A percentile compares a stretch with the other conserved stretches of the same genome.
Evolutionary conservation across 306 rosid species (phyloP).

Genomic region (Pterocarpus macrocarpus): DNA sequence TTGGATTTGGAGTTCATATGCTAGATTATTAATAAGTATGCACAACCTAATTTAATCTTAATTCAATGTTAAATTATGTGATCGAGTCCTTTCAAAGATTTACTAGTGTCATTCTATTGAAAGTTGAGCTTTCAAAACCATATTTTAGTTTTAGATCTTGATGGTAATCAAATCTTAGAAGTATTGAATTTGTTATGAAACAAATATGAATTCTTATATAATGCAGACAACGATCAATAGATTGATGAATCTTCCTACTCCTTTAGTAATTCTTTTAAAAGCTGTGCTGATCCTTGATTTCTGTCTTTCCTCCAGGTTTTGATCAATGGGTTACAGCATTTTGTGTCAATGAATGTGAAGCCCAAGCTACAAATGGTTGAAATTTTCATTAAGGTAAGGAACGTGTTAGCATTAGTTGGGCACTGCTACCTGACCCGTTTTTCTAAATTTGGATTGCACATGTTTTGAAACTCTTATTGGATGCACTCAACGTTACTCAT

Average conservation of each 20-base stretch:
- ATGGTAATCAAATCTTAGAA: conserved; percentile 4
- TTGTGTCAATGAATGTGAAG: conserved; percentile 76
- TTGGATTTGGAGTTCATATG: conserved; percentile 31
- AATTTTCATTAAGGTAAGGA: conserved; percentile 87
- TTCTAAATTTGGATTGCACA: conserved; percentile 17
- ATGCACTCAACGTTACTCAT: conserved; percentile 31
- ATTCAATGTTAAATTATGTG: conserved; percentile 19
- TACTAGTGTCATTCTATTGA: conserved; percentile 9
- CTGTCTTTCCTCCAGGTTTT: conserved; percentile 73
- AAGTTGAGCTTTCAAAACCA: conserved; percentile 4
- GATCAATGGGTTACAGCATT: conserved; percentile 95
- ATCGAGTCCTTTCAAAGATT: conserved; percentile 4
- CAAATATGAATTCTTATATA: conserved; percentile 26
- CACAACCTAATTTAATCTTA: conserved; percentile 32
- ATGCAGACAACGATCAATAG: conserved; percentile 20
- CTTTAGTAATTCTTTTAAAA: conserved; percentile 25
- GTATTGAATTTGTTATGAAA: conserved; percentile 8
- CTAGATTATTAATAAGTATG: conserved; percentile 10
- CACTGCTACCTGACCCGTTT: conserved; percentile 28
- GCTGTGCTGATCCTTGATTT: conserved; percentile 35
- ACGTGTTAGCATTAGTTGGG: neutral
- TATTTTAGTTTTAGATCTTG: conserved; percentile 39
- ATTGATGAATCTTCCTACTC: conserved; percentile 5
- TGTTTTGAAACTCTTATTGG: conserved; percentile 30
- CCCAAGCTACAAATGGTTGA: conserved; percentile 89